These are phyloP conservation scores for Falciphora oryzae DNA, from an alignment of 2,329 filamentous ascomycete genomes.

Conservation along the genomic window DNA sequence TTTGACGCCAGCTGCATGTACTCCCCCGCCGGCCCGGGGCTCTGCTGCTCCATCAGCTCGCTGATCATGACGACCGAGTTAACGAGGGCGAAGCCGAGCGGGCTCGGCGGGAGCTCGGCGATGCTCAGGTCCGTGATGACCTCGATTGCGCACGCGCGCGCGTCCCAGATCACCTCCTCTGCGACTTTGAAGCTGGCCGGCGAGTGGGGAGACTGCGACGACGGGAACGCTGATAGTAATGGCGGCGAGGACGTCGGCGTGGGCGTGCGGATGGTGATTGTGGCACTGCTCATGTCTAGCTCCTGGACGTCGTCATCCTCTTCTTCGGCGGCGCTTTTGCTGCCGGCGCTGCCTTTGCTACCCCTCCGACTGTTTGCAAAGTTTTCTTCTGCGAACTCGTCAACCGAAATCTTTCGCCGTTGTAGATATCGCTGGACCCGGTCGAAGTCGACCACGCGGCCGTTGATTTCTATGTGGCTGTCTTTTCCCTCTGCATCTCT, in stretches of 20 bases:
- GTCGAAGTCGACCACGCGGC: constrained; percentile 9
- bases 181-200: constrained; percentile 1
- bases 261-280: constrained; percentile 6
- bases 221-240: neutral
- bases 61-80: constrained; percentile 4
- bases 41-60: constrained; percentile 1
- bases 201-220: neutral
- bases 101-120: neutral
- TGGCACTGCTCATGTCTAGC: neutral
- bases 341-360: neutral
- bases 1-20: constrained; percentile 5
- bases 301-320: constrained; percentile 1
- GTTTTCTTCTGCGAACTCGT: constrained; percentile 1
- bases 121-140: neutral
- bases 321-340: neutral
- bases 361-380: neutral
- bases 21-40: constrained; percentile 5
- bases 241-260: neutral
- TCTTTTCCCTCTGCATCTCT: constrained; percentile 5
- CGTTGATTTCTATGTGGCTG: constrained; percentile 10
- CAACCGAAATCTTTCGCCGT: constrained; percentile 2
- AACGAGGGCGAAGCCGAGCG: constrained; percentile 4
- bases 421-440: constrained; percentile 5
- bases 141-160: constrained; percentile 3
- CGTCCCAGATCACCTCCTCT: constrained; percentile 5